Evolutionary conservation across 352 stramenopile species (phyloP).

Genomic region (Albugo laibachii): DNA sequence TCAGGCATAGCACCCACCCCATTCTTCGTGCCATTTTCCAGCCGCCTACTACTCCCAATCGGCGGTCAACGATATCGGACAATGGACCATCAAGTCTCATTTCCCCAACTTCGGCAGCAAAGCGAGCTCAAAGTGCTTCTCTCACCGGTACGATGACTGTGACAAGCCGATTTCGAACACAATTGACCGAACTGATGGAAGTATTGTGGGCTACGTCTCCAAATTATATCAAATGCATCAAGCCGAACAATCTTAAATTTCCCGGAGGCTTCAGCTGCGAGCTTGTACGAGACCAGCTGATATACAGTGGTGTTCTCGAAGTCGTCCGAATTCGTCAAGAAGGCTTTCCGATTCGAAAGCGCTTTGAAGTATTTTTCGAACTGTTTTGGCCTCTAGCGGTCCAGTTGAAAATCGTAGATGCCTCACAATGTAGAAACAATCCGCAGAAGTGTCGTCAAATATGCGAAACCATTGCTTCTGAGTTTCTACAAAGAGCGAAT

Average conservation of each 20-base stretch:
- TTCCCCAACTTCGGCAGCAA: slow-evolving; percentile 1
- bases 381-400: slow-evolving; percentile 33
- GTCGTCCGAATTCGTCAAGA: slow-evolving; percentile 84
- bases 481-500: slow-evolving; percentile 18
- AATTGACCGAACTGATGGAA: slow-evolving; percentile 65
- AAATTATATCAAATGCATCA: slow-evolving; percentile 90
- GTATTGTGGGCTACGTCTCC: slow-evolving; percentile 74
- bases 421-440: background rate
- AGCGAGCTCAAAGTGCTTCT: slow-evolving; percentile 25
- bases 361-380: slow-evolving; percentile 54
- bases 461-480: slow-evolving; percentile 23
- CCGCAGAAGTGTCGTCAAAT: slow-evolving; percentile 10
- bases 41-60: slow-evolving; percentile 6
- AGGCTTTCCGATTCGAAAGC: slow-evolving; percentile 76
- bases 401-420: slow-evolving; percentile 8
- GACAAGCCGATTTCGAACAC: slow-evolving; percentile 52
- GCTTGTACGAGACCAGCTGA: slow-evolving; percentile 76
- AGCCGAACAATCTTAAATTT: slow-evolving; percentile 88
- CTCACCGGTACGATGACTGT: slow-evolving; percentile 44
- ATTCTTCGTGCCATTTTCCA: slow-evolving; percentile 41
- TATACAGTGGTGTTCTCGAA: slow-evolving; percentile 85
- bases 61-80: slow-evolving; percentile 1
- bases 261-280: slow-evolving; percentile 75
- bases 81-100: slow-evolving; percentile 1
- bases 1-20: slow-evolving; percentile 40